Percentiles rank a stretch among this genome's conserved stretches.
Conservation (phyloP, 495 filamentous ascomycete genomes). For the Lasiosphaeriaceae sp. region DNA sequence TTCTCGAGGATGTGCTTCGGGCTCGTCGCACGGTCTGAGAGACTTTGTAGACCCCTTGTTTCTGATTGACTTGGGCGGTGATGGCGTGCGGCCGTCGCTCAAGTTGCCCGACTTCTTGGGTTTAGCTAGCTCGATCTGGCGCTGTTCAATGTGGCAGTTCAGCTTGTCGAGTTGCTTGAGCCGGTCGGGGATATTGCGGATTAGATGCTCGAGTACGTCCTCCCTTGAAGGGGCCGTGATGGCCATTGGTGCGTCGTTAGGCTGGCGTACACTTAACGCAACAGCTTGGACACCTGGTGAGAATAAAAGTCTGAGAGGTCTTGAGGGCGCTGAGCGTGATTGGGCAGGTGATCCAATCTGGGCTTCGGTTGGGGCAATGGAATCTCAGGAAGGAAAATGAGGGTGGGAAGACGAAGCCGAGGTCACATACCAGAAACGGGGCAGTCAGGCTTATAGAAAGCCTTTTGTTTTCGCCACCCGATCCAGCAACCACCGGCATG, state of each 20-base stretch:
- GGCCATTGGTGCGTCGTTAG: no score
- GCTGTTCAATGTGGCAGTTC: slow-evolving; percentile 60
- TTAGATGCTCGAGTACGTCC: slow-evolving; percentile 62
- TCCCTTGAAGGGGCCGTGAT: no score
- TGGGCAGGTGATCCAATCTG: no score
- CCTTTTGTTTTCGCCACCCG: neutral
- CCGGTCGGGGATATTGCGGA: slow-evolving; percentile 64
- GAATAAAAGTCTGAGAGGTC: no score
- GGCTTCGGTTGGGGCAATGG: neutral
- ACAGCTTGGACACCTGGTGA: no score
- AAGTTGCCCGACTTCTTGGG: slow-evolving; percentile 29
- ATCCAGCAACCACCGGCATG: neutral
- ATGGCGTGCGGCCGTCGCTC: neutral
- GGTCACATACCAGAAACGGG: neutral
- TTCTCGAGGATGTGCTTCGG: slow-evolving; percentile 29
- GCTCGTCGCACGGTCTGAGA: slow-evolving; percentile 50
- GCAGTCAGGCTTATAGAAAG: neutral
- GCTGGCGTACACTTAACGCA: no score
- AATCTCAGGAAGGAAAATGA: neutral
- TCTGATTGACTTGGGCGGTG: slow-evolving; percentile 39
- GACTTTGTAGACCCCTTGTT: slow-evolving; percentile 63
- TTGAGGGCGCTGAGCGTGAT: no score
- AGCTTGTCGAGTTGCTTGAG: slow-evolving; percentile 64
- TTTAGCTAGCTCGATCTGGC: slow-evolving; percentile 61
- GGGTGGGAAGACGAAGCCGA: neutral